These are phyloP conservation scores for Iris pallida DNA, from an alignment of 116 monocot genomes.

Conservation along the genomic window DNA sequence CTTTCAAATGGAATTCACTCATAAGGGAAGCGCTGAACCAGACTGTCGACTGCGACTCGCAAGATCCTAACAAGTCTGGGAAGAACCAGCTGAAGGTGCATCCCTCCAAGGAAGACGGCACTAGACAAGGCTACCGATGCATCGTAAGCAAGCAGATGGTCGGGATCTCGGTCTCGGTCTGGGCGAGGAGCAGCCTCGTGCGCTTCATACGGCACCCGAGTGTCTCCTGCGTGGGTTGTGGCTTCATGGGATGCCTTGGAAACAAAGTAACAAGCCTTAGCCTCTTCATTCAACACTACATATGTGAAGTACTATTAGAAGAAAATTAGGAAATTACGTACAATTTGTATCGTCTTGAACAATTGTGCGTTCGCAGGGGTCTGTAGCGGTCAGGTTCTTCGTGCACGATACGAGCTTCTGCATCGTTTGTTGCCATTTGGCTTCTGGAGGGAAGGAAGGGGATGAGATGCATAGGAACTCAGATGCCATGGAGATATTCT, in stretches of 20 bases:
- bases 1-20: conserved; percentile 59
- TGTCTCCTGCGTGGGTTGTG: conserved; percentile 78
- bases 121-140: conserved; percentile 37
- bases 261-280: conserved; percentile 51
- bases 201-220: conserved; percentile 40
- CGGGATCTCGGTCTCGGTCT: conserved; percentile 67
- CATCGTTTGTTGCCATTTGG: conserved; percentile 88
- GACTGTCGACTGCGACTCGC: conserved; percentile 15
- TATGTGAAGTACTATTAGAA: background rate
- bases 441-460: conserved; percentile 70
- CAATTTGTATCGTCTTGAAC: too few relatives aligned
- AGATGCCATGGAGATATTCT: conserved; percentile 62
- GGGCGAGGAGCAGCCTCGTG: conserved; percentile 53
- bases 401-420: conserved; percentile 81
- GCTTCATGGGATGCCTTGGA: conserved; percentile 79
- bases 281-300: background rate
- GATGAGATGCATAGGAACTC: conserved; percentile 70
- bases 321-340: background rate
- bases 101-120: conserved; percentile 33
- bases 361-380: conserved; percentile 38
- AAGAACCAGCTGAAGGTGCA: conserved; percentile 35
- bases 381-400: conserved; percentile 67
- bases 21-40: conserved; percentile 54
- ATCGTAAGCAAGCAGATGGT: conserved; percentile 92
- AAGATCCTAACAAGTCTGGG: conserved; percentile 5